Evolutionary conservation across 2,329 filamentous ascomycete species (phyloP), one percentile per base, ranked within the genome.

Genomic region (Rosellinia necatrix): DNA sequence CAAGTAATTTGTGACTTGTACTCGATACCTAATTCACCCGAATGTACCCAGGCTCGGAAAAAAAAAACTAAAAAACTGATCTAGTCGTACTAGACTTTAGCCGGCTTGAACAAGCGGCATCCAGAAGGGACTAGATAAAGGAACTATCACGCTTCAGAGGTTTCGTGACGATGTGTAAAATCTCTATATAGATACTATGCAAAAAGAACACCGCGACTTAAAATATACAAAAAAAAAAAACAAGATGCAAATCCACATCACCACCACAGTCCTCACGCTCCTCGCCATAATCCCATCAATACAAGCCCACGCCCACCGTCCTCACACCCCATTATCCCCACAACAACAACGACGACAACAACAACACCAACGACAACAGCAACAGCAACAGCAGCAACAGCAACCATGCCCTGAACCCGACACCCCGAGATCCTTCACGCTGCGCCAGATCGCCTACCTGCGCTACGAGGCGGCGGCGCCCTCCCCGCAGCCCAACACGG

Each of bases 1-100:
- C 44, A 24, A 22, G 38, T 27, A 52, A 29, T 40, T 12, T 9
- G 24, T 24, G 22, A 27, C 17, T 24, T 12, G 30, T 5, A 29
- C 9, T 24, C 41, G 27, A n/a, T 12, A 15, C 35, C n/a, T 9
- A 17, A 42, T 34, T 19, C 6, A 32, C 10, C 7, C 15, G 25
- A 48, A 15, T 24, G 34, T 27, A 38, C 22, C 47, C 35, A 44
- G 25, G 49, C 19, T 32, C 4, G 34, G n/a, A 34, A 27, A 25
- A 25, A 27, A 3, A 3, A 30, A 24, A 21, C 5, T 6, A 9
- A n/a, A n/a, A n/a, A n/a, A n/a, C n/a, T n/a, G n/a, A n/a, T n/a
- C n/a, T n/a, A n/a, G n/a, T n/a, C n/a, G n/a, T 21, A 8, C 12
- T 21, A n/a, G 43, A 44, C 32, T 57, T 57, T 57, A 57, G 22